A percentile compares a stretch with the other conserved stretches of the same genome.
These are phyloP conservation scores for Blastocystis sp. DNA, from an alignment of 352 stramenopile genomes.

Conservation along the genomic window DNA sequence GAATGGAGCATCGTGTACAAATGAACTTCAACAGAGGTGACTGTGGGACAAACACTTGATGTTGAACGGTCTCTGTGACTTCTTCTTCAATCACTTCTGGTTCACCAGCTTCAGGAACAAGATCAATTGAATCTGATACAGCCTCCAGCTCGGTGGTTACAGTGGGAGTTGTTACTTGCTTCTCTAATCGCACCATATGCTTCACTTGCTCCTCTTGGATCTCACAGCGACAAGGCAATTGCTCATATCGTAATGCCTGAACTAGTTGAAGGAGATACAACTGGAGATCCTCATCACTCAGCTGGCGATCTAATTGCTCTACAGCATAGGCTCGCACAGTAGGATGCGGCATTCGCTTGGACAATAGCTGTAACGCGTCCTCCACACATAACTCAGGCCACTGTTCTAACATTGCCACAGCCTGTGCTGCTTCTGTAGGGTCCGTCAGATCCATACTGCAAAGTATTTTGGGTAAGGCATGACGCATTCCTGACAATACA, in stretches of 20 bases:
- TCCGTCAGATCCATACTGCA: slow-evolving; percentile 77
- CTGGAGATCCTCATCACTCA: slow-evolving; percentile 85
- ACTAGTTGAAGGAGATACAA: slow-evolving; percentile 95
- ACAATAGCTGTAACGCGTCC: slow-evolving; percentile 78
- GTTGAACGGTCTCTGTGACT: neutral
- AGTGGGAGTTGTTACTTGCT: neutral
- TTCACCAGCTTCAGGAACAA: neutral
- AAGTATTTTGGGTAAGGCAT: slow-evolving; percentile 76
- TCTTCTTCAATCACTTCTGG: slow-evolving; percentile 20
- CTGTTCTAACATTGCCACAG: slow-evolving; percentile 72
- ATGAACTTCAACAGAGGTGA: slow-evolving; percentile 32
- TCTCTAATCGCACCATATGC: neutral
- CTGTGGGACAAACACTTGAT: neutral
- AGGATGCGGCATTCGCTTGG: slow-evolving; percentile 74
- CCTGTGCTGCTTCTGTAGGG: slow-evolving; percentile 73
- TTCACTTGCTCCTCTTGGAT: slow-evolving; percentile 24
- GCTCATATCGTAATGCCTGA: slow-evolving; percentile 87
- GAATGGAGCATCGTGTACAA: neutral
- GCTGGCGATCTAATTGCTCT: slow-evolving; percentile 73
- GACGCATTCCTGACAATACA: slow-evolving; percentile 69
- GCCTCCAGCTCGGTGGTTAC: neutral
- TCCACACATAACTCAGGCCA: slow-evolving; percentile 72
- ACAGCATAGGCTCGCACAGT: slow-evolving; percentile 84
- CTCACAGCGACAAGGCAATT: neutral
- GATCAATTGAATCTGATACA: neutral